Evolutionary conservation across 148 eudicot genomes (phyloP), one percentile per base, ranked within the genome.

Genomic region (Spergularia bocconei): DNA sequence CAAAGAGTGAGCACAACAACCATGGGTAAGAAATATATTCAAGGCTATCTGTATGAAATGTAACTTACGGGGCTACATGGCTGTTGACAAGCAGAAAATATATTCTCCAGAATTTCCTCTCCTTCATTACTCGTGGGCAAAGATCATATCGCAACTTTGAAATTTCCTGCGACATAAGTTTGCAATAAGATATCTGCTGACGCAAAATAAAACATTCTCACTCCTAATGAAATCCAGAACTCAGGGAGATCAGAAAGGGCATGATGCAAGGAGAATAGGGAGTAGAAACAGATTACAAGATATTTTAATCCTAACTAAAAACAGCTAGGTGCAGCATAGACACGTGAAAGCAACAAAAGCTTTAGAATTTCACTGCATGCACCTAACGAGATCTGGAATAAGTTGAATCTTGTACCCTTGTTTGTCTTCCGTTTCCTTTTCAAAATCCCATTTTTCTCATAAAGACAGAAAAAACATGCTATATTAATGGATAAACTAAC

Each of bases 61-160:
- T 76, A 79, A 95, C 97, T 95, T 69, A 95, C 98, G 87, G 91
- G 52, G 85, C 72, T 72, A 90, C 86, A 79, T 92, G 97, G 84
- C 86, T 95, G 77, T 92, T 87, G 56, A 91, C 98, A 71, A 95
- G 85, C 66, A 90, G 86, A 78, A 92, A 95, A 77, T 95, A 95
- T 71, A 95, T 89, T 82, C 96, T 90, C 98, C 97, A 92, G 77
- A 95, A 95, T 85, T 89, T 90, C 84, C 97, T 84, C 62, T 94
- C 97, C 81, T 88, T 95, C 97, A 95, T 95, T 69, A 82, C 73
- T 38, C 97, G 93, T 23, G 97, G 96, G 85, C 98, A 94, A 74
- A 94, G 82, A 77, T 94, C 91, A 72, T 94, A 94, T 71, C 97
- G 89, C 57, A 95, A 83, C 88, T 90, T 95, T 61, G 97, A 91